Evolutionary conservation across 1,284 basidiomycete genomes (phyloP).

Genomic region (Austroboletus novae-zelandiae): DNA sequence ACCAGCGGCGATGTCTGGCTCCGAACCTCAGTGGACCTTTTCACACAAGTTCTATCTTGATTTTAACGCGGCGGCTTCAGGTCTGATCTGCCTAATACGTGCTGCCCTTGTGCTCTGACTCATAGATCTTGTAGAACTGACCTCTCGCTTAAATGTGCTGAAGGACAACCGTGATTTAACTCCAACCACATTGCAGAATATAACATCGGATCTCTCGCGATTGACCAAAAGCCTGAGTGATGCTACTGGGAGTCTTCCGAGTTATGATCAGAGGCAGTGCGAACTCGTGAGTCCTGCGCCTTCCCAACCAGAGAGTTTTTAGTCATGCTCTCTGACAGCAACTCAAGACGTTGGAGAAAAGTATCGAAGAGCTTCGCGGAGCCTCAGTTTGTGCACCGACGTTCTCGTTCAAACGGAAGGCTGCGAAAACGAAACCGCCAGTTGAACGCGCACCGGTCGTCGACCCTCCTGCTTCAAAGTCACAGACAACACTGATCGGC

Average conservation of each 20-base stretch:
- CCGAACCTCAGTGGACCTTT: conserved; percentile 29
- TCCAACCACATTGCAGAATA: conserved; percentile 33
- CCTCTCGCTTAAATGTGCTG: conserved; percentile 22
- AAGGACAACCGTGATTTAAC: conserved; percentile 6
- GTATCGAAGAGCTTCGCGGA: conserved; percentile 49
- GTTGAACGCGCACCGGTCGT: conserved; percentile 9
- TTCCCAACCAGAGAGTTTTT: background rate
- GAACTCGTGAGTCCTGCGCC: conserved; percentile 51
- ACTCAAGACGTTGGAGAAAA: conserved; percentile 55
- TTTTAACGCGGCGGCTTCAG: conserved; percentile 24
- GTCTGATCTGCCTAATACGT: conserved; percentile 10
- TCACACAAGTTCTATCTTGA: conserved; percentile 26
- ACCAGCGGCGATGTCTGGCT: conserved; percentile 11
- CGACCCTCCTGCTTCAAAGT: conserved; percentile 6
- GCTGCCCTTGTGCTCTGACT: conserved; percentile 12
- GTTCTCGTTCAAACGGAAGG: conserved; percentile 71
- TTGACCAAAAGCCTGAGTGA: conserved; percentile 59
- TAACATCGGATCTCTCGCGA: conserved; percentile 46
- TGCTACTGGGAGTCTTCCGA: conserved; percentile 60
- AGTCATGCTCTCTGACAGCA: conserved; percentile 42
- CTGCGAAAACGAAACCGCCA: conserved; percentile 23
- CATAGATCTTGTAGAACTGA: conserved; percentile 21
- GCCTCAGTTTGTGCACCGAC: conserved; percentile 50
- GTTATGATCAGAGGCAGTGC: conserved; percentile 72
- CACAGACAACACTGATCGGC: conserved; percentile 29